Base-by-base conservation (phyloP, 2,329 filamentous ascomycete genomes). In the Sordariomycetes sp. region DNA sequence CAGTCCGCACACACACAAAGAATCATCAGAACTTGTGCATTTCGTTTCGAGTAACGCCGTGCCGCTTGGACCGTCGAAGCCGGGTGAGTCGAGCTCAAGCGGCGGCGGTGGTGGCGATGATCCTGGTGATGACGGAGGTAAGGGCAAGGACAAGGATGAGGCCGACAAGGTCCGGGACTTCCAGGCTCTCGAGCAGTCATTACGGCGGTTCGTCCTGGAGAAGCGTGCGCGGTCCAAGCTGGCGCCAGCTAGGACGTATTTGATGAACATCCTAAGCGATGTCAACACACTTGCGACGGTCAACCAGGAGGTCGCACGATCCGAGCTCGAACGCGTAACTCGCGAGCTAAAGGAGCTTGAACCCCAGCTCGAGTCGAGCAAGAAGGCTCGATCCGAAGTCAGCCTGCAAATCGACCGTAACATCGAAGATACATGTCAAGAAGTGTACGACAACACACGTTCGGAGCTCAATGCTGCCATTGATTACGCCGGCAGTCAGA, bases 21-120 rank as follows among this genome's bases (percentile, higher is more conserved):
- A 98, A 51, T 81, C 87, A 0, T 74, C 79, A 3, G 92, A 98
- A 51, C 68, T 98, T 7, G 92, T 98, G 4, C 92, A 98, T 54
- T 98, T 98, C 46, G 92, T 98, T 3, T 96, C 92, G 3, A 96
- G 90, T 53, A 94, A 95, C 54, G 88, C 88, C 4, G 84, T 98
- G 39, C 90, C 90, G 1, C 79, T 84, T 35, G 71, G 69, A 1
- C 72, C 77, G 8, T 58, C 72, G 1, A 68, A 73, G 12, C 64
- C 70, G 4, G 66, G 71, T n/a, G 67, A 66, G 24, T 70, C 68
- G 21, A 68, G 66, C 8, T 70, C 70, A 21, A 61, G 66, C 38
- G 58, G 62, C 14, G 68, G 68, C 36, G 70, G 67, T 20, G 70
- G 69, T 21, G 72, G 69, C 26, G 75, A 70, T n/a, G 70, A 67